Base-by-base conservation (phyloP, 306 rosid genomes). In the Ammopiptanthus mongolicus region DNA sequence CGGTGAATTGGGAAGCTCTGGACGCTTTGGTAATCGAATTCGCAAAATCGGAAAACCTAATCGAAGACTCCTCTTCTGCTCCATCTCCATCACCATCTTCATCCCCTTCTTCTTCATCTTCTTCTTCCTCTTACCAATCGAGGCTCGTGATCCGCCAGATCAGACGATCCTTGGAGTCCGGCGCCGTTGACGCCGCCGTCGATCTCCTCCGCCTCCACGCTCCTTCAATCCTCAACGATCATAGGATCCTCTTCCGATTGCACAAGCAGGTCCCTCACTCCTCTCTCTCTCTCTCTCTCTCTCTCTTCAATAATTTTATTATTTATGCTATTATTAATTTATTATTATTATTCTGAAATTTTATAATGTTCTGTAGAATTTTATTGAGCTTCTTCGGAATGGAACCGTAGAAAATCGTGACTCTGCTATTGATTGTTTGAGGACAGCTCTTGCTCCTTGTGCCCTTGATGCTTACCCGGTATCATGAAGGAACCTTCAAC, bases 181-280 rank as follows among this genome's bases (percentile, higher is more conserved):
- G 98, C 18, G 81, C 88, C 82, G 76, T 92, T 34, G 99, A 92
- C 61, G 55, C 85, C 57, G 87, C 91, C 71, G 80, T 92, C 33
- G 84, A 74, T 81, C 91, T 96, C 81, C 96, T 96, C 29, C 94
- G 86, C 28, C 67, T 83, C 62, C 92, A 92, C 65, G 92, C 97
- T 11, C 99, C 98, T n/a, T 87, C 89, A 59, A 76, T 92, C 55
- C 96, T 96, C 74, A 83, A 84, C 62, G 98, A 96, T 76, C 96
- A 80, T 75, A 69, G 95, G 64, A 89, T 96, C 82, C 98, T 96
- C 69, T 92, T 96, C 84, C 99, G 92, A 5, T 84, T 96, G 80
- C 92, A 96, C 60, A 96, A 96, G 77, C 99, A 96, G 99, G 99
- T 96, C n/a, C n/a, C n/a, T n/a, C n/a, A n/a, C n/a, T n/a, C n/a